Base-by-base conservation (phyloP, 441 rosid genomes). In the Biscutella laevigata region DNA sequence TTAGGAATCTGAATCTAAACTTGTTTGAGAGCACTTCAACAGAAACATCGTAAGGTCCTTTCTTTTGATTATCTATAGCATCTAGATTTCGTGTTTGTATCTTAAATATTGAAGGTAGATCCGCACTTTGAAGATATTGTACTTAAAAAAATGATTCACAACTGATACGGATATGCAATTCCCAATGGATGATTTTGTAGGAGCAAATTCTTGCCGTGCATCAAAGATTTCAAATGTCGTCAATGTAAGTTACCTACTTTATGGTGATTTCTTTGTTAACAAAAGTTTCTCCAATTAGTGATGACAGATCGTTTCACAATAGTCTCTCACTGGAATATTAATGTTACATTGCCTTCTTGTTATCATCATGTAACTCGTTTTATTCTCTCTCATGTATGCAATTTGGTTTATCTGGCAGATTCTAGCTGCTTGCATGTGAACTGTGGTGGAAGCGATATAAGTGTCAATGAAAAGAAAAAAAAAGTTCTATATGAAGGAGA, bases 1-100 rank as follows among this genome's bases (percentile, higher is more conserved):
- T 36, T 17, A 57, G 96, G 95, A 87, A 85, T 68, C 70, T 91
- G 52, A 75, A 87, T 69, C 72, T 85, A 58, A 91, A 91, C 71
- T 67, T 89, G 61, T 89, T 71, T 51, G 72, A 66, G 48, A 80
- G 83, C 74, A 73, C 81, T 35, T 61, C 76, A 5, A 60, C 34
- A 5, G 55, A 67, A 43, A 69, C 57, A 57, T 65, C 64, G 97
- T 89, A 73, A 69, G 83, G 52, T 67, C 36, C 51, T 53, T 67
- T 59, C 62, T 53, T 46, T 53, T 19, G 43, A 26, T 33, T 19
- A 13, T 53, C 20, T 59, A 29, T 36, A 28, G 33, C 46, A 48
- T 49, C 35, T 49, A 39, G 14, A 12, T 16, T 22, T 24, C 17
- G 4, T 54, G 4, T 39, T 32, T 47, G 37, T 28, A 13, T 46